These are phyloP conservation scores for Pisolithus tinctorius DNA, from an alignment of 768 basidiomycete genomes.

Conservation along the genomic window DNA sequence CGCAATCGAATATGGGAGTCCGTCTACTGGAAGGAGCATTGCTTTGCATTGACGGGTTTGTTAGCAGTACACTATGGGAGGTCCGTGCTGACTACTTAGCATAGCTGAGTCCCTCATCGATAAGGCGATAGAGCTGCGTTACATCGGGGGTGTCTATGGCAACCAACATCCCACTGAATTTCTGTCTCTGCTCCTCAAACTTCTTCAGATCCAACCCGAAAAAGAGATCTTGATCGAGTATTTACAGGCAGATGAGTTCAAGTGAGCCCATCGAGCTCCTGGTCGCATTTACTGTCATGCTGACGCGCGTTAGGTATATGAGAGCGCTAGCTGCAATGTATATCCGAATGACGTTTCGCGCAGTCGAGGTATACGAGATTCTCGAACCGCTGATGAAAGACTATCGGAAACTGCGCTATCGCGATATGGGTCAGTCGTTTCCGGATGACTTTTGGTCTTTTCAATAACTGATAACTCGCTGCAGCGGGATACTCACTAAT, in stretches of 20 bases:
- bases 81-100: constrained; percentile 2
- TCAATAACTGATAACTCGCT: constrained; percentile 1
- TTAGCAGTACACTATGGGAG: constrained; percentile 4
- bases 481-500: constrained; percentile 81
- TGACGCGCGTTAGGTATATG: constrained; percentile 59
- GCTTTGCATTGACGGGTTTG: constrained; percentile 90
- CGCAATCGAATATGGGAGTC: constrained; percentile 95
- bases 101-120: constrained; percentile 91
- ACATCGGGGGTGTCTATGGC: constrained; percentile 90
- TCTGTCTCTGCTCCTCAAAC: constrained; percentile 84
- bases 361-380: constrained; percentile 87
- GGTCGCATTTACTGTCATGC: not conserved
- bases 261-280: constrained; percentile 47
- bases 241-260: constrained; percentile 94
- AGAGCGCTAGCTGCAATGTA: constrained; percentile 92
- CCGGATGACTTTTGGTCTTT: not conserved
- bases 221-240: constrained; percentile 97
- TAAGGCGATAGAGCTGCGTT: constrained; percentile 75
- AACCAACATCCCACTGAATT: constrained; percentile 95
- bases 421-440: constrained; percentile 63
- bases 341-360: constrained; percentile 87
- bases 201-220: constrained; percentile 95
- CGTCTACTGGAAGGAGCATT: constrained; percentile 96
- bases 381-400: constrained; percentile 94
- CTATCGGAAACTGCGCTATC: constrained; percentile 79